These are phyloP conservation scores for Ceratocystis papillata DNA, from an alignment of 2,329 filamentous ascomycete species.

Conservation along the genomic window DNA sequence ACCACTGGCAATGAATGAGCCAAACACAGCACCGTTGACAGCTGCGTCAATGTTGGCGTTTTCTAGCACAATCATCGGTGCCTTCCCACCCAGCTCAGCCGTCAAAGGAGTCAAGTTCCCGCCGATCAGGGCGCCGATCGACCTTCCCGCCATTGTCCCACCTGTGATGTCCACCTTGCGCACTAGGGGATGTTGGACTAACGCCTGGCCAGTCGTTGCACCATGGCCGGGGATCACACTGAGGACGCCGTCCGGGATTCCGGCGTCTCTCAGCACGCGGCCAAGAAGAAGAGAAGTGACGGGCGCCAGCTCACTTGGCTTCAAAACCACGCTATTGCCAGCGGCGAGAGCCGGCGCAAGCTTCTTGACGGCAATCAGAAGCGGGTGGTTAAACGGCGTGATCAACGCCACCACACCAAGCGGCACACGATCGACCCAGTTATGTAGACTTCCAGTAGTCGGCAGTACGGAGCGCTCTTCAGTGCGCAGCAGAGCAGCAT, in stretches of 20 bases:
- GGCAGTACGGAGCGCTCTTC: constrained; percentile 38
- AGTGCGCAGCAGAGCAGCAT: constrained; percentile 34
- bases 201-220: constrained; percentile 52
- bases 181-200: constrained; percentile 56
- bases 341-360: constrained; percentile 39
- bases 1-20: constrained; percentile 44
- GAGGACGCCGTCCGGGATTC: constrained; percentile 63
- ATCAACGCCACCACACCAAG: constrained; percentile 42
- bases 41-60: constrained; percentile 55
- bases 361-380: constrained; percentile 39
- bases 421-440: constrained; percentile 47
- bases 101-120: constrained; percentile 54
- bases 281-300: constrained; percentile 33
- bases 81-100: constrained; percentile 57
- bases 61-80: constrained; percentile 53
- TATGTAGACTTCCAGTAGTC: constrained; percentile 35
- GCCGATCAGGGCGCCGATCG: constrained; percentile 58
- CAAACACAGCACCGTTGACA: constrained; percentile 40
- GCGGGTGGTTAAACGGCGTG: constrained; percentile 47
- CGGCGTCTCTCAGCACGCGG: constrained; percentile 56
- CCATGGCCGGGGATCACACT: constrained; percentile 65
- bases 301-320: constrained; percentile 45
- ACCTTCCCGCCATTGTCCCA: constrained; percentile 56
- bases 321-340: constrained; percentile 43
- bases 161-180: constrained; percentile 70